Base-by-base conservation (phyloP, 495 filamentous ascomycete species). In the Terfezia boudieri region DNA sequence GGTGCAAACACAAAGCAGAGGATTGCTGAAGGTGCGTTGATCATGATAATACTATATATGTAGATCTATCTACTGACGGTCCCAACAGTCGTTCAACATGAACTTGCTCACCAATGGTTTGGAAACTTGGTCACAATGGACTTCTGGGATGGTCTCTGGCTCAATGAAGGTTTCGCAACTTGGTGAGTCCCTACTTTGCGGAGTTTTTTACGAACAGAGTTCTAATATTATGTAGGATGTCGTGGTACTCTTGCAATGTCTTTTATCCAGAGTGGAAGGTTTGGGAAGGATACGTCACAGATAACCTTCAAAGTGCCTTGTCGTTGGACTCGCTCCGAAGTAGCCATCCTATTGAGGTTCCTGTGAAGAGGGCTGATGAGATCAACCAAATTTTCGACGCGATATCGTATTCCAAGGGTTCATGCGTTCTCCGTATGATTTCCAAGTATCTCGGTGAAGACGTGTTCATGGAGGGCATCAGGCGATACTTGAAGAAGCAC, bases 211-310 rank as follows among this genome's bases (percentile, higher is more conserved):
- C 57, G 50, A 49, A 17, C 55, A 52, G 56, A 26, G 59, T 35
- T 53, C 59, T 51, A 65, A 46, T 6, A 4, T 46, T 5, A 46
- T 46, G 12, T 46, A 46, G 41, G 41, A 70, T 70, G 67, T 67
- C 63, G 46, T 77, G 77, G 81, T 82, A 81, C 68, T 80, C 82
- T 26, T 82, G 78, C 73, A 82, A 84, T 65, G 70, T 73, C 56
- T 93, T 98, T 73, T 95, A 87, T 70, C 90, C 89, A 3, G 88
- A 95, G 65, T 95, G 90, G 89, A 94, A 94, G 69, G 86, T 95
- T n/a, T 96, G 90, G 90, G 78, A 94, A 68, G 78, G 75, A 16
- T 96, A 93, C 62, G 88, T 95, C 41, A 83, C 84, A 36, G 88
- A 94, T 60, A 92, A 80, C 62, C 74, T 94, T 57, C 86, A 94